Evolutionary conservation across 139 green algal species (phyloP), one percentile per base, ranked within the genome.

Genomic region (Chlamydomonas eustigma): DNA sequence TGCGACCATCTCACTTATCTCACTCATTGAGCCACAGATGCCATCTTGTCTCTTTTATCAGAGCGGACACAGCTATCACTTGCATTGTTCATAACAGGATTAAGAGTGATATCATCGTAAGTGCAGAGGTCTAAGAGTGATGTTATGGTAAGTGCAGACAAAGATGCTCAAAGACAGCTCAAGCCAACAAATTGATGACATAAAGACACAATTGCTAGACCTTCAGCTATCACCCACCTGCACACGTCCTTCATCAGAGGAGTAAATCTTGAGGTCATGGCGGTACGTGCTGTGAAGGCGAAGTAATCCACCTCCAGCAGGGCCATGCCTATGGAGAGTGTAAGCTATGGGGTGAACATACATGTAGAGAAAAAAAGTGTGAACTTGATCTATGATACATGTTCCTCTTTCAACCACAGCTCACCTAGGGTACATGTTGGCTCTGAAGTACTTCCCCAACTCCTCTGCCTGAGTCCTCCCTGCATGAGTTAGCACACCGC

Each of bases 201-300:
- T n/a, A 74, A 6, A 8, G 12, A 50, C 66, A 74, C 66, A 24
- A 6, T 8, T 35, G 50, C 66, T 28, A 18, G 22, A 63, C 50
- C 50, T 24, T 24, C 50, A 63, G 22, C 50, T 35, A 74, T 58
- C 36, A 3, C 72, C 8, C 69, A 90, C 89, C 87, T 99, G 95
- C 75, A 99, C 94, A 1, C 94, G 86, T 3, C 92, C 92, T 81
- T 96, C 90, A 74, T 98, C 95, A 1, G 88, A 95, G 34, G 89
- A 95, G 88, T 99, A 98, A 79, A 99, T 98, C 78, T 99, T 99
- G 51, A 99, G 86, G 87, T 99, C 96, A 51, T 99, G 95, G 51
- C 94, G 91, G 88, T 98, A 98, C 12, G 96, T 99, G 64, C 87
- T 95, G 89, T 99, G 95, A 72, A 99, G 90, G 39, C 96, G 89